Base-by-base conservation (phyloP, 257 asterid genomes). In the Rehmannia glutinosa region DNA sequence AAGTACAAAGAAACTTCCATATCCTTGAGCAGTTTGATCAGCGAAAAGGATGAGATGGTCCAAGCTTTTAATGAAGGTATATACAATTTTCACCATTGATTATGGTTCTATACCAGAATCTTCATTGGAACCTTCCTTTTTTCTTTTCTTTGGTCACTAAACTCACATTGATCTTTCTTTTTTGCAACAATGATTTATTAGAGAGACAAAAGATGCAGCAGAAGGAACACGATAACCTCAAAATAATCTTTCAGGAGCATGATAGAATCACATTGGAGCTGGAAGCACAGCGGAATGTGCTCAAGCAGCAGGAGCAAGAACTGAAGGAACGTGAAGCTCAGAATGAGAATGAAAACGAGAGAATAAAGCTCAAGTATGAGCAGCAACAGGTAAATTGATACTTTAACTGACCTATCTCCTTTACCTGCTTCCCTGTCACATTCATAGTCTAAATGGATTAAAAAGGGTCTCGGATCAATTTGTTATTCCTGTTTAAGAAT, bases 301-400 rank as follows among this genome's bases (percentile, higher is more conserved):
- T 84, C 42, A 33, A 63, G 21, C 47, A 57, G 64, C 41, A 51
- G 23, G 83, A 82, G 75, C 47, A 56, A 51, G 80, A 73, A 30
- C 38, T 82, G 81, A 66, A 65, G 84, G 52, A 80, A 42, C 88
- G 78, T 9, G 81, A 82, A 71, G 84, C 86, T 43, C 73, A 32
- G 60, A 77, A 80, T 59, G 79, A 38, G 57, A 73, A 80, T 60
- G 79, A 75, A 21, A 52, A 38, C 36, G 77, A 75, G 76, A 74
- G 65, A 19, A 19, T 10, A 30, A 75, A 60, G 68, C 69, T 85
- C 69, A 17, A 25, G 30, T 6, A 33, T n/a, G 78, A 82, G 69
- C 73, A 80, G 74, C 25, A 57, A 58, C 82, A 77, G 84, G 87
- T 82, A 52, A 42, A 47, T 66, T 69, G 23, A 63, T 60, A 57